Percentiles rank a stretch among this genome's conserved stretches.
Conservation (phyloP, 768 basidiomycete genomes). For the Tremella mesenterica region DNA sequence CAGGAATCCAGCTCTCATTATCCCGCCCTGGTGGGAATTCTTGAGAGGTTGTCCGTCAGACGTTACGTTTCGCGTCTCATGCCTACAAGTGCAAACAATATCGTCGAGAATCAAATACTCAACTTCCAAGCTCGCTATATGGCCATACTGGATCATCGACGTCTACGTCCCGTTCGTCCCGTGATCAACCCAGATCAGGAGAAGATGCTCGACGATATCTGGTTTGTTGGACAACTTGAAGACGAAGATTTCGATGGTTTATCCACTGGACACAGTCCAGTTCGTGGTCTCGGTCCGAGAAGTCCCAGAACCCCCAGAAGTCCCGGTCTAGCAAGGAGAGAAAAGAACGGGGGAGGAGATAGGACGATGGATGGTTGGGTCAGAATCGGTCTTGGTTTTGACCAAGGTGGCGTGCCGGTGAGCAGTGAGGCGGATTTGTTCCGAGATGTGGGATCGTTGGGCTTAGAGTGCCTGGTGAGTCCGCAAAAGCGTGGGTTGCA, state of each 20-base stretch:
- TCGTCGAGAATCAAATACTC: conserved; percentile 32
- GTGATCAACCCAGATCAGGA: conserved; percentile 20
- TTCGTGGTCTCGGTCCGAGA: not conserved
- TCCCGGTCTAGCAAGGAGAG: not conserved
- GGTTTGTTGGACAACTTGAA: conserved; percentile 16
- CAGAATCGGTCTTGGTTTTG: conserved; percentile 20
- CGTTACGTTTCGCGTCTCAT: conserved; percentile 30
- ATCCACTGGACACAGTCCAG: not conserved
- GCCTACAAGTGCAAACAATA: conserved; percentile 23
- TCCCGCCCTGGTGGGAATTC: conserved; percentile 15
- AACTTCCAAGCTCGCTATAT: conserved; percentile 36
- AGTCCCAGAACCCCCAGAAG: not conserved
- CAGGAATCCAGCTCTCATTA: conserved; percentile 16
- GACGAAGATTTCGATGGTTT: not conserved
- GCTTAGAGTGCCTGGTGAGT: conserved; percentile 35
- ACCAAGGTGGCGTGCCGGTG: conserved; percentile 5
- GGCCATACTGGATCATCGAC: conserved; percentile 20
- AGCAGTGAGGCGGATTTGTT: conserved; percentile 27
- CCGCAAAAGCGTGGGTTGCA: not conserved
- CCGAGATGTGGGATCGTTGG: conserved; percentile 31
- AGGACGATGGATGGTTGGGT: conserved; percentile 24
- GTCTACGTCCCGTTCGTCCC: conserved; percentile 18
- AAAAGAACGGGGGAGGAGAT: not conserved
- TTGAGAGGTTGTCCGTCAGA: conserved; percentile 22
- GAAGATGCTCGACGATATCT: conserved; percentile 31